Conservation (phyloP, 2,329 filamentous ascomycete genomes). For the Thielaviopsis musarum region DNA sequence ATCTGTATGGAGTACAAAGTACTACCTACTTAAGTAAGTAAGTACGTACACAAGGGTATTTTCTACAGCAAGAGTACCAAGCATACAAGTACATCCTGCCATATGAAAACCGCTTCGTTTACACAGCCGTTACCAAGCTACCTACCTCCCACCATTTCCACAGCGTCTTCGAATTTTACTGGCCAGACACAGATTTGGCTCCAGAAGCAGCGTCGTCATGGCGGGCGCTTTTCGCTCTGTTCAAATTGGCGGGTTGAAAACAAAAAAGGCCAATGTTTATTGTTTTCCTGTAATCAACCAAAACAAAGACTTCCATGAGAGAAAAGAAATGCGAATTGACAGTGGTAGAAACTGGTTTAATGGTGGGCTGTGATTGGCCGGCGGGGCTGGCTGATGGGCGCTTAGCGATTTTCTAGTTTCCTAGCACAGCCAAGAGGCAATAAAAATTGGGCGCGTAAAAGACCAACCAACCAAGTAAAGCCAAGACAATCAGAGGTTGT, state of each 20-base stretch:
- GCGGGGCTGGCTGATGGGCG: neutral
- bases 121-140: neutral
- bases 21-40: too few relatives aligned
- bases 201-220: neutral
- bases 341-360: neutral
- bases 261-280: neutral
- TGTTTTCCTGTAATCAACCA: neutral
- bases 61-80: too few relatives aligned
- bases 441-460: neutral
- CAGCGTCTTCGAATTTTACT: neutral
- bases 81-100: too few relatives aligned
- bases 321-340: neutral
- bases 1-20: too few relatives aligned
- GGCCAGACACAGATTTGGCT: neutral
- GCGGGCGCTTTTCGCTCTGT: neutral
- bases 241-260: neutral
- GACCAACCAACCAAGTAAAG: neutral
- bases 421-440: neutral
- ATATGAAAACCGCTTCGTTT: too few relatives aligned
- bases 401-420: neutral
- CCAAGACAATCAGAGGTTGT: neutral
- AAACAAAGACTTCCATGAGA: neutral
- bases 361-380: constrained; percentile 1
- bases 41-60: too few relatives aligned
- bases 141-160: neutral